These are phyloP conservation scores for Larix kaempferi DNA, from an alignment of 75 land plant species.

Conservation along the genomic window DNA sequence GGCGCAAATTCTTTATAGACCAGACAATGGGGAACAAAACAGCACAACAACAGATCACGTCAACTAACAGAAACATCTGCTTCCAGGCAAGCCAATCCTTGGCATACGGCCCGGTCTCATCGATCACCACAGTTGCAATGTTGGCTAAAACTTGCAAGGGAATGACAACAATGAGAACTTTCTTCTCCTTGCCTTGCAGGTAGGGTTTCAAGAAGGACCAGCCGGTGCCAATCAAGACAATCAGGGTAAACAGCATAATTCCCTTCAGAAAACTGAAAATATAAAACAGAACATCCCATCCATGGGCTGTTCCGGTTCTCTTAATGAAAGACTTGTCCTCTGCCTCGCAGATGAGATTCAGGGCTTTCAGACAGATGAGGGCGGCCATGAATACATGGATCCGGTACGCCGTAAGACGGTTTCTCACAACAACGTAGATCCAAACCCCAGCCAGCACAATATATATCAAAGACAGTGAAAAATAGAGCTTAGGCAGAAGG, in stretches of 20 bases:
- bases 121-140: constrained; percentile 61
- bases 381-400: constrained; percentile 77
- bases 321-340: constrained; percentile 75
- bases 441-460: constrained; percentile 35
- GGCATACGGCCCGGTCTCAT: constrained; percentile 69
- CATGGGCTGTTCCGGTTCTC: constrained; percentile 66
- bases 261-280: constrained; percentile 69
- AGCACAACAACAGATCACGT: constrained; percentile 79
- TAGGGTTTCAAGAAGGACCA: constrained; percentile 84
- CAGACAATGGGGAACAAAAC: constrained; percentile 84
- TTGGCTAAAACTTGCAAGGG: constrained; percentile 84
- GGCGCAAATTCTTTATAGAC: constrained; percentile 70
- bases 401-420: constrained; percentile 39
- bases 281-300: constrained; percentile 83
- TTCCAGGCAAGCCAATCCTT: constrained; percentile 76
- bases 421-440: constrained; percentile 40
- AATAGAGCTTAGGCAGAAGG: constrained; percentile 55
- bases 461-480: constrained; percentile 41
- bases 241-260: constrained; percentile 68
- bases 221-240: constrained; percentile 77
- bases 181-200: constrained; percentile 81
- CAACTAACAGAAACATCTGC: constrained; percentile 75
- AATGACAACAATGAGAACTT: constrained; percentile 78
- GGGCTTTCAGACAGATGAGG: constrained; percentile 54
- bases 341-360: constrained; percentile 65